Evolutionary conservation across 2,329 filamentous ascomycete species (phyloP), one percentile per base, ranked within the genome.

Genomic region (Penicillium rolfsii): DNA sequence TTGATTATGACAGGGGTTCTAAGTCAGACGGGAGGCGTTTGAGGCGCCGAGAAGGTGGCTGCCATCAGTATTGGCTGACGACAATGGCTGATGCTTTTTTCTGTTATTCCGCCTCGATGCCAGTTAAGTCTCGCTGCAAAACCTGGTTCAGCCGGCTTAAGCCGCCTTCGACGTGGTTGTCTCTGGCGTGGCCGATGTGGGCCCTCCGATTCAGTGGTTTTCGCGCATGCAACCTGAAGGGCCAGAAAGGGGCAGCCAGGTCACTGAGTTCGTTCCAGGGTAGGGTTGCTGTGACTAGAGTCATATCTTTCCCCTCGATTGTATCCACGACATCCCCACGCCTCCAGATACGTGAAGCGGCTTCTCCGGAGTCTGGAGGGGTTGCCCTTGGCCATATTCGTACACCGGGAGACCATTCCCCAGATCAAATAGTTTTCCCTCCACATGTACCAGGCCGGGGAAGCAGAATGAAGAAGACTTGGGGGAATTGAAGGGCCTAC

Each of bases 351-450:
- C 9, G 43, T 48, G 11, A 48, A 8, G 24, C 38, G 19, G 50
- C 48, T 35, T 52, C 49, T 62, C 57, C 53, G 57, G 60, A 60
- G 60, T 38, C 1, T 33, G 49, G 22, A 50, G 49, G 54, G 54
- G 30, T 52, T 33, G 38, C 28, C 48, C 22, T 43, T 33, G 38
- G 19, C 57, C 61, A 8, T 22, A 55, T 58, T 52, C 35, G 58
- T 43, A 60, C 55, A 63, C 61, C 61, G 61, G 55, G 24, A 45
- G n/a, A 16, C 33, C 22, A 45, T 60, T 63, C 58, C 58, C 61
- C 60, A 59, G 60, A 59, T 22, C 24, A 36, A 9, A 48, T 4
- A 5, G 35, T 35, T 16, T 52, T 53, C 54, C 57, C 60, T 54
- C 49, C 33, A 43, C 48, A 43, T 12, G 28, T n/a, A 22, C 40